Base-by-base conservation (phyloP, 441 rosid genomes). In the Populus hybrid region DNA sequence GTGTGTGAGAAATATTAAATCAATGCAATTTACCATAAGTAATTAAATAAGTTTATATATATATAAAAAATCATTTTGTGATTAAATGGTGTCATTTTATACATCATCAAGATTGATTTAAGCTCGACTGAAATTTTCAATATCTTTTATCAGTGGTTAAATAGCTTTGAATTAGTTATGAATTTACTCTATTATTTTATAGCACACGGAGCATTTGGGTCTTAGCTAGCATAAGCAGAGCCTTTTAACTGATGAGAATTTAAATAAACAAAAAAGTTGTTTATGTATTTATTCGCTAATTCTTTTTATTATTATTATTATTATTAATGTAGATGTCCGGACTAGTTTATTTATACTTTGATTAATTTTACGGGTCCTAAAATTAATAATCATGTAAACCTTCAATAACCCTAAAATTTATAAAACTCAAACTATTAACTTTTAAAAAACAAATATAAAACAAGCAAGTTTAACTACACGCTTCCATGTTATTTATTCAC, bases 301-400 rank as follows among this genome's bases (percentile, higher is more conserved):
- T 4, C 0, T 32, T 32, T 32, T 32, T 32, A 1, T 26, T 26
- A 26, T 26, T 28, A 2, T 32, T 4, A 4, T 32, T 32, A 23
- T n/a, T n/a, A n/a, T n/a, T n/a, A 4, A 4, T 0, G 5, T 32
- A 5, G 5, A 5, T 30, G 32, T 30, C 0, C 0, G 32, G 4
- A 3, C 4, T 4, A 28, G 4, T 3, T 30, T 30, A 1, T 26
- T 26, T 26, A 26, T 26, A 26, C 2, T 35, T 35, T 18, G 5
- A 30, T 3, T 30, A 30, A 30, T 30, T 30, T 30, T 0, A 30
- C 0, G 0, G 0, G 0, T 0, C 4, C 5, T 30, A 30, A 30
- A 30, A 30, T 30, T 30, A 30, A 30, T 30, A 4, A 30, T 4
- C 0, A 30, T 30, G 4, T 30, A 30, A 30, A 30, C 3, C 32